Conservation (phyloP, 2,329 filamentous ascomycete species). For the Sclerotinia borealis region DNA sequence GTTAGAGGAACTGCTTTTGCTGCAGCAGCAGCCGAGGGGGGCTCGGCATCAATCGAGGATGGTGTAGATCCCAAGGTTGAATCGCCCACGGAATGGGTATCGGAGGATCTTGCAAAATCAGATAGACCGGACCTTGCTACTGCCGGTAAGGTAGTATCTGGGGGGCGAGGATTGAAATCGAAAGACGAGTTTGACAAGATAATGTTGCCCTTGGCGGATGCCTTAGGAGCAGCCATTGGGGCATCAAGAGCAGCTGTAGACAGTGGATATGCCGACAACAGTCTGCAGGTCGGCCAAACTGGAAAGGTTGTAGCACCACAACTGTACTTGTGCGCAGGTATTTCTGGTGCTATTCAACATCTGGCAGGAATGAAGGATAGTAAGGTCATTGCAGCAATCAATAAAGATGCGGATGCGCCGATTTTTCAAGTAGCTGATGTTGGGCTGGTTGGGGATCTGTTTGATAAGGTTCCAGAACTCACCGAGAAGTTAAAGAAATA, state of each 20-base stretch:
- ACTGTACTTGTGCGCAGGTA: conserved; percentile 90
- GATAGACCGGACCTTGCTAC: conserved; percentile 90
- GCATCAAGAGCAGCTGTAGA: conserved; percentile 93
- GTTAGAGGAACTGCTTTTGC: conserved; percentile 91
- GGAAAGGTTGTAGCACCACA: conserved; percentile 98
- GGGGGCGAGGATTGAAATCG: conserved; percentile 90
- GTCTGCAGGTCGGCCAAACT: conserved; percentile 94
- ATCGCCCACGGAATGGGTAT: conserved; percentile 77
- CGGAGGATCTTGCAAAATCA: conserved; percentile 85
- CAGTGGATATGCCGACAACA: conserved; percentile 97
- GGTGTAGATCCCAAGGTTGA: conserved; percentile 78
- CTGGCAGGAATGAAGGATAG: conserved; percentile 99
- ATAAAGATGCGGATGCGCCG: conserved; percentile 94
- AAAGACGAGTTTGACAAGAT: conserved; percentile 95
- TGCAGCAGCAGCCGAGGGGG: conserved; percentile 62
- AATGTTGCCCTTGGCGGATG: conserved; percentile 87
- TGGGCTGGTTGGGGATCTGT: conserved; percentile 89
- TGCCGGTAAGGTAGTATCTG: conserved; percentile 85
- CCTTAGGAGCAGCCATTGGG: conserved; percentile 90
- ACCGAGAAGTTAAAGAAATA: conserved; percentile 79
- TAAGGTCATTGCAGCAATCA: conserved; percentile 98
- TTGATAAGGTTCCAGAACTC: conserved; percentile 91
- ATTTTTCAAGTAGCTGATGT: conserved; percentile 99
- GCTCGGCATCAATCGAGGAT: conserved; percentile 70
- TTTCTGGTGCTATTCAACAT: conserved; percentile 96